Base-by-base conservation (phyloP, 495 filamentous ascomycete species). In the Saxispiralis lemnorum region DNA sequence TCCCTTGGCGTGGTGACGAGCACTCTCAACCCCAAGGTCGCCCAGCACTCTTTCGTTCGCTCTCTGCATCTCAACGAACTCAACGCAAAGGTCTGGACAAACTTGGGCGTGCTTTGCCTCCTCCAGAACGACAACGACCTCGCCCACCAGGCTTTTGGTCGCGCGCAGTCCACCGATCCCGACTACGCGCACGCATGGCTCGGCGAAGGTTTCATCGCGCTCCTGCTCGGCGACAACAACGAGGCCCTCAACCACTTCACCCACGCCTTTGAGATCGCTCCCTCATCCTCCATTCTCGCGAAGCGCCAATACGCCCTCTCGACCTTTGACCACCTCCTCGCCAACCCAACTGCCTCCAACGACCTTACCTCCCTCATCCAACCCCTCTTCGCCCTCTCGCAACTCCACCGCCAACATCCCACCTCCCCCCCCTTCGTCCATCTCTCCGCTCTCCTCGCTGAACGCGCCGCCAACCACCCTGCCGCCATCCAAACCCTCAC, bases 191-290 rank as follows among this genome's bases (percentile, higher is more conserved):
- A 81, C 48, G 88, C 86, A 11, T 99, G 89, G 92, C 63, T 94
- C 20, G 92, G 89, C 2, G 89, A 96, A 61, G 89, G 86, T 10
- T 61, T 94, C 7, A 66, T 95, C 11, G 85, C 88, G 11, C 66
- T 81, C 35, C 65, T 82, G 16, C 66, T 72, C n/a, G 82, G 80
- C 1, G 76, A 92, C 43, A 19, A 57, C 0, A 71, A 70, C 46
- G 83, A 96, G 58, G 85, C 89, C 1, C 69, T 79, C 12, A 71
- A 73, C 24, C 69, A 95, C 10, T 95, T 94, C 55, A 83, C 82
- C n/a, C 89, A 99, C 61, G 86, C 88, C 4, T 87, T 92, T 63
- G 89, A 93, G 48, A 93, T 99, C 41, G 73, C 84, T 0, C 77
- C 79, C 36, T 78, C 81, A 2, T 78, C 81, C 4, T 76, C 77